A percentile compares a stretch with the other conserved stretches of the same genome.
These are phyloP conservation scores for Daldinia loculata DNA, from an alignment of 495 filamentous ascomycete species.

Conservation along the genomic window DNA sequence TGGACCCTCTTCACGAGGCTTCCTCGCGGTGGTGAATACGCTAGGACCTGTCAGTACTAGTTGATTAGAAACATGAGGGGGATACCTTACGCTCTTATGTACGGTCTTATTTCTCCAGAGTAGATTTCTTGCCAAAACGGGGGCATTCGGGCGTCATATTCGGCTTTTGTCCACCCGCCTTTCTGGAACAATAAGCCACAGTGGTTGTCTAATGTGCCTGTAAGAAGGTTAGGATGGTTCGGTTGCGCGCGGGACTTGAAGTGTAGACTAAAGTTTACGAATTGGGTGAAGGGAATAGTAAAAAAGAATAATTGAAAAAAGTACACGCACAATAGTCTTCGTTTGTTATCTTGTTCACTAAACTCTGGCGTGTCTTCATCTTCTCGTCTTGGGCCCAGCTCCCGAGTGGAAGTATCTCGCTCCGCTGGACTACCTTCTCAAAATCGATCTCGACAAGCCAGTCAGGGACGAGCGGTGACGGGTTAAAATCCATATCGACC, in stretches of 20 bases:
- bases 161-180: slow-evolving; percentile 39
- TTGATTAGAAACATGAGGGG: neutral
- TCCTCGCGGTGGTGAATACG: slow-evolving; percentile 44
- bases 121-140: slow-evolving; percentile 35
- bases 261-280: neutral
- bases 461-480: slow-evolving; percentile 47
- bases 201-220: slow-evolving; percentile 31
- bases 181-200: slow-evolving; percentile 41
- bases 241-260: neutral
- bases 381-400: slow-evolving; percentile 48
- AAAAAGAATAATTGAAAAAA: neutral
- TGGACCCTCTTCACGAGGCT: slow-evolving; percentile 30
- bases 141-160: slow-evolving; percentile 37
- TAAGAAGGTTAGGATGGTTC: slow-evolving; percentile 12
- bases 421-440: slow-evolving; percentile 58
- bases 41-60: slow-evolving; percentile 22
- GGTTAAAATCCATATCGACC: slow-evolving; percentile 52
- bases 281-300: neutral
- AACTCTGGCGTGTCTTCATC: slow-evolving; percentile 28
- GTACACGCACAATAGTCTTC: slow-evolving; percentile 39
- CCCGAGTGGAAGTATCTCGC: slow-evolving; percentile 44
- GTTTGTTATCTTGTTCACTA: slow-evolving; percentile 37
- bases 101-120: slow-evolving; percentile 24
- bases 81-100: slow-evolving; percentile 42
- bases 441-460: slow-evolving; percentile 64